These are phyloP conservation scores for Afroboletus lepidellus DNA, from an alignment of 1,284 basidiomycete species.

Conservation along the genomic window DNA sequence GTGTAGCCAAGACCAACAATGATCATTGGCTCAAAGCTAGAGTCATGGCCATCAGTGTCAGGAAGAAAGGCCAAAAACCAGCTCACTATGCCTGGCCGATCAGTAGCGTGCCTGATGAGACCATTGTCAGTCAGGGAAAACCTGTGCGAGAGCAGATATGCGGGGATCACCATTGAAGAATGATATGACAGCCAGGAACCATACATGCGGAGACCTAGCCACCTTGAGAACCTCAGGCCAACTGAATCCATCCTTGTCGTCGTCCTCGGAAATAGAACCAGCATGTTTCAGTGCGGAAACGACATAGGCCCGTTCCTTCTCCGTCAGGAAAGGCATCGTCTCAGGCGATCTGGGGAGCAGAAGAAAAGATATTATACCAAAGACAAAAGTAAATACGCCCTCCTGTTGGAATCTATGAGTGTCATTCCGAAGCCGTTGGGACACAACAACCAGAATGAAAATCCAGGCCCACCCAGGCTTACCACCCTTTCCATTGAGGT, in stretches of 20 bases:
- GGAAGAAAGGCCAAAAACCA: background rate
- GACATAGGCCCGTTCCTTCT: constrained; percentile 41
- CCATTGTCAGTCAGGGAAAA: background rate
- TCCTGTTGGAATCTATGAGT: constrained; percentile 34
- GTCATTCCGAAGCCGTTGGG: background rate
- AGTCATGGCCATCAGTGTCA: background rate
- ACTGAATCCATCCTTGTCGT: constrained; percentile 33
- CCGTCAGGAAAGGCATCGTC: constrained; percentile 41
- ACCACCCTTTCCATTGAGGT: background rate
- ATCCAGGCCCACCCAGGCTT: background rate
- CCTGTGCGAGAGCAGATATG: background rate
- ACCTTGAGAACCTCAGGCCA: constrained; percentile 39
- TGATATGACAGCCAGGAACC: constrained; percentile 18
- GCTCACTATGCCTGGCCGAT: constrained; percentile 38
- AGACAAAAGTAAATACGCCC: constrained; percentile 49
- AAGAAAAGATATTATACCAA: constrained; percentile 49
- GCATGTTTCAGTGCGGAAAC: constrained; percentile 28
- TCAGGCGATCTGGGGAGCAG: constrained; percentile 51
- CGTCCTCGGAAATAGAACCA: constrained; percentile 36
- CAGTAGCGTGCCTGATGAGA: constrained; percentile 37
- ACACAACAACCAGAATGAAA: background rate
- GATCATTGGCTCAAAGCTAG: background rate
- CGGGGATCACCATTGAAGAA: constrained; percentile 30
- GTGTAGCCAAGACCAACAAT: background rate
- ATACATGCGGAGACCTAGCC: constrained; percentile 38